Base-by-base conservation (phyloP, 331 rosid genomes). In the Spiraea crenata region DNA sequence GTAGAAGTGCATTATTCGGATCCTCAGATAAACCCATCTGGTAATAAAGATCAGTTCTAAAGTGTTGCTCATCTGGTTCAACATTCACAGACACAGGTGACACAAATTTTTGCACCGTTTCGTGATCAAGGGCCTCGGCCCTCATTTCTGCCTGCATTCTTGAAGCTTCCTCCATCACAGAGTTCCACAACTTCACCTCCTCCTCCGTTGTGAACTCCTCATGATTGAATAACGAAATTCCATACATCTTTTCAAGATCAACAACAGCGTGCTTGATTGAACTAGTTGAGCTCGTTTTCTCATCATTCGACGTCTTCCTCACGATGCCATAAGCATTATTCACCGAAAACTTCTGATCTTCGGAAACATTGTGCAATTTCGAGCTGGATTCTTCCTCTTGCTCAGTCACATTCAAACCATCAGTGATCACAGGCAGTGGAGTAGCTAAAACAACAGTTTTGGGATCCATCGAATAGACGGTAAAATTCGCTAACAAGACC, bases 401-500 rank as follows among this genome's bases (percentile, higher is more conserved):
- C 58, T 56, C 52, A 35, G 54, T 49, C 54, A 49, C 50, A 1
- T 37, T 46, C 55, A 49, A 56, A 74, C 19, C 60, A 19, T 64
- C 63, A 10, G 77, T 10, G 40, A 68, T 31, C 2, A 48, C 56
- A 15, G 81, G 83, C 50, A 71, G 44, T 8, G 79, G 52, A 44
- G 54, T 5, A n/a, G 78, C 69, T 2, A 71, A 65, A 50, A 74
- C 34, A 72, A 69, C 73, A 55, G 66, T 58, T 69, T 81, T 85
- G 52, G 65, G 72, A 44, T 65, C 61, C 85, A 86, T 78, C 0
- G 97, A 92, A 72, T 82, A 74, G 16, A 84, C 80, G 0, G 83
- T 79, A 82, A 85, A 92, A 74, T 92, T 85, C 0, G 92, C 90
- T 39, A 90, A n/a, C 10, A 90, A 84, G 73, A 86, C 71, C 96